Base-by-base conservation (phyloP, 1,139 yeast genomes). In the Candida sojae region DNA sequence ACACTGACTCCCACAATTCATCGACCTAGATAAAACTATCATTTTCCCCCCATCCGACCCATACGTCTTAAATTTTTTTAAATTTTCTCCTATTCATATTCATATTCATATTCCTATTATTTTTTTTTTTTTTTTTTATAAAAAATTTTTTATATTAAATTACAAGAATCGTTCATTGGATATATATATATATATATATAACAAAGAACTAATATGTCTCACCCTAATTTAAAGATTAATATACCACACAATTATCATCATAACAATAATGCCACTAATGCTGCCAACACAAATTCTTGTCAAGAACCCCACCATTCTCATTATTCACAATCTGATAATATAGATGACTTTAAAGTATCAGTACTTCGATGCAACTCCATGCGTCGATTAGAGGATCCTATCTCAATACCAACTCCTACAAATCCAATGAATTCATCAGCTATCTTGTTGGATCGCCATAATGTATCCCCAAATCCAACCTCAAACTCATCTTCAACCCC, bases 151-250 rank as follows among this genome's bases (percentile, higher is more conserved):
- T 17, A 17, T 17, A 17, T 17, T 17, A 17, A 17, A 17, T 17
- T 17, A 17, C 21, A 17, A 17, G 21, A 17, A 17, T 17, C 21
- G 21, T 17, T 17, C 21, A 17, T 17, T 17, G 3, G 21, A 17
- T 17, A 17, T 17, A 17, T 3, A 2, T 17, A 17, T 17, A 17
- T 17, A 17, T 3, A 2, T 17, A 17, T 17, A 17, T 17, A 17
- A 17, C 21, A 17, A 17, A 17, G 21, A 17, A 17, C 21, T 17
- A 13, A 33, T 33, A 34, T 34, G 37, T 34, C 37, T 4, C 37
- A 34, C 5, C 37, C 37, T 9, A 35, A 40, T 21, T 43, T 46
- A 28, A 46, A 39, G 23, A 43, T 44, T 31, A 42, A 40, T 23
- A 46, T 44, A 32, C 49, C 44, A 10, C 21, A 17, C 3, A 33